Base-by-base conservation (phyloP, 768 basidiomycete species). In the Tylopilus plumbeoviolaceoides region DNA sequence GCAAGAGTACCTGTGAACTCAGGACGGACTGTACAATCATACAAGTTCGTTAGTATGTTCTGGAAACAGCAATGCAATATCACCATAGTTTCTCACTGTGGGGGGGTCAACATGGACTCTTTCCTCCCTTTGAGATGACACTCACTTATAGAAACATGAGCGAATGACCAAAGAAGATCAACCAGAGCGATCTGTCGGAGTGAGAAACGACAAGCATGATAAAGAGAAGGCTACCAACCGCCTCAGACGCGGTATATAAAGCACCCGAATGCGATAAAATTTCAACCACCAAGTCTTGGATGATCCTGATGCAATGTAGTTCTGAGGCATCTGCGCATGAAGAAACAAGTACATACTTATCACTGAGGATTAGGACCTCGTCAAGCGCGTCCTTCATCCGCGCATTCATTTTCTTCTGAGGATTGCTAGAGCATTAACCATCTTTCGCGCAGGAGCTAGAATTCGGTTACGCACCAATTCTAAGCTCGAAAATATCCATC, bases 301-400 rank as follows among this genome's bases (percentile, higher is more conserved):
- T 85, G 46, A 94, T 86, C 56, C 91, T 92, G 49, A 48, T 33
- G 39, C 23, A 23, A 48, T 10, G 44, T 20, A 54, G 38, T 46
- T 43, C 5, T n/a, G 47, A 38, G 21, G 4, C 20, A 43, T 7
- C 10, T 7, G 9, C 35, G 5, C 23, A 15, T 11, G 4, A 33
- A 18, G 2, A 21, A 25, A 47, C 23, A 23, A 11, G 25, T 6
- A 59, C 74, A 12, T 53, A 85, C 88, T 83, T 85, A 56, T 92
- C 85, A 62, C 94, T 95, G 46, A 98, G 74, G 38, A 92, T 78
- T 48, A 97, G 71, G 1, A 90, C 83, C 67, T 98, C 95, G 53
- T 94, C 86, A n/a, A 95, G 72, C 0, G 91, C 86, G 63, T 95
- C 92, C 60, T 85, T 87, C 84, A 97, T 89, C 43, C 92, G 74